Evolutionary conservation across 1,284 basidiomycete genomes (phyloP), one percentile per base, ranked within the genome.

Genomic region (Phellinidium pouzarii): DNA sequence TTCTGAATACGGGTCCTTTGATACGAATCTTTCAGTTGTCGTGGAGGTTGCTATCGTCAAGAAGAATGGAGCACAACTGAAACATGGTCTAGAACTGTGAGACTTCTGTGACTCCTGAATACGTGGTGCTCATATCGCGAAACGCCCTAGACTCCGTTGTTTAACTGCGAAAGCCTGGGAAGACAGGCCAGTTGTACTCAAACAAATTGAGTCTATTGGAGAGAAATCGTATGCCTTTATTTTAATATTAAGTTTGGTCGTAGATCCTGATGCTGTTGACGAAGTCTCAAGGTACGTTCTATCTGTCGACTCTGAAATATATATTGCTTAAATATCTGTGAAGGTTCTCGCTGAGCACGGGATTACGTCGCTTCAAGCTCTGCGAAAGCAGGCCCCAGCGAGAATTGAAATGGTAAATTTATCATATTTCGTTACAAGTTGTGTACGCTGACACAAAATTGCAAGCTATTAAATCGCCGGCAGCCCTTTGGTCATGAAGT

Each of bases 141-240:
- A 23, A 59, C 20, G 44, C 43, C 44, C 4, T 53, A 91, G 88
- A 42, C 65, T 83, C 43, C 78, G 87, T 27, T 86, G 83, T 60
- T 65, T 93, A 40, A 78, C 72, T 52, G 87, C 87, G 9, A 91
- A 84, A 61, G 82, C 87, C 44, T 93, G 90, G 90, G 90, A 93
- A 60, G 87, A 90, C 61, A 73, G 88, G 34, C 84, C 89, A 11
- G 71, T 82, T 19, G 85, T 91, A 12, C 71, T 93, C 52, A 77
- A 83, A 47, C 90, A 93, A 62, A 76, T 93, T 44, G 83, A 88
- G 43, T 79, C 83, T 20, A 83, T 93, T 45, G 90, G 90, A 38
- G 88, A 91, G 62, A 91, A 90, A 76, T 90, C 87, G 87, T 90
- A 54, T 64, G 82, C 68, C 4, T n/a, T 17, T 48, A 17, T 37